phyloP scores from a whole-genome alignment of 345 rosid genomes.

The Eucalyptus regnans region DNA sequence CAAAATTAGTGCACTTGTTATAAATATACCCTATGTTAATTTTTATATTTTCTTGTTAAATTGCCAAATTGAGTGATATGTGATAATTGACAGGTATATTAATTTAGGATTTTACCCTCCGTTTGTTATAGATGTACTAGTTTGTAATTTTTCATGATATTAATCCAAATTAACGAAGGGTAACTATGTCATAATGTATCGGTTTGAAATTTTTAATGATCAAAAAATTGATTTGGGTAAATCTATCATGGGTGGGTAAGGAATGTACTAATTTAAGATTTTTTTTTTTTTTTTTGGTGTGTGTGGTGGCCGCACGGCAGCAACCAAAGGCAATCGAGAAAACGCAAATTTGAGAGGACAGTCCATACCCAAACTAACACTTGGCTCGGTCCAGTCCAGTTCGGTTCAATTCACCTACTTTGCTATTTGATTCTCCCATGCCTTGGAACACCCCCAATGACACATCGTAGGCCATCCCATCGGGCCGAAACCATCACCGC shows the following conservation, averaged over 20 bases:
- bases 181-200: no score
- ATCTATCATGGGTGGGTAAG: no score
- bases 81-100: rapidly evolving
- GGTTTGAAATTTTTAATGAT: no score
- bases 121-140: rapidly evolving
- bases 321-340: background rate
- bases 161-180: rapidly evolving
- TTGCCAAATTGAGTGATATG: no score
- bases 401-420: background rate
- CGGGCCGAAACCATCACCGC: background rate
- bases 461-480: background rate
- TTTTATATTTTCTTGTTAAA: no score
- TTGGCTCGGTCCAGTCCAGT: background rate
- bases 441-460: background rate
- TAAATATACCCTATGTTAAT: rapidly evolving
- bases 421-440: background rate
- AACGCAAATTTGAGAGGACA: background rate
- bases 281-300: no score
- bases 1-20: rapidly evolving
- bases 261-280: no score
- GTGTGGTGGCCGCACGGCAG: background rate
- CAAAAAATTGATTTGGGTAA: no score
- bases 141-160: no score
- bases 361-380: background rate
- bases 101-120: rapidly evolving